Base-by-base conservation (phyloP, 192 early-diverging fungal species). In the Coemansia sp. region DNA sequence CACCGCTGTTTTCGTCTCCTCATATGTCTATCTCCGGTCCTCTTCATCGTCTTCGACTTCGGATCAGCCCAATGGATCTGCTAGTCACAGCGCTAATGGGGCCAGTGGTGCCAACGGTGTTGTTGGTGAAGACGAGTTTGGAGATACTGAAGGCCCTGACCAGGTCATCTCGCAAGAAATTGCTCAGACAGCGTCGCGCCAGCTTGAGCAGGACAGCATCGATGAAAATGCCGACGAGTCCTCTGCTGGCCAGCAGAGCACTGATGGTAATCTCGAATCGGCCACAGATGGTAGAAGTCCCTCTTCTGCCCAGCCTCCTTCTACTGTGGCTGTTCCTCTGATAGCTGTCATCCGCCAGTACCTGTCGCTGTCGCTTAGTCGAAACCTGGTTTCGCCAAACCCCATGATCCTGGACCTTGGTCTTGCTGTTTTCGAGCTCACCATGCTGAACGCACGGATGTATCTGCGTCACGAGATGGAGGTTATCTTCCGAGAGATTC, bases 401-500 rank as follows among this genome's bases (percentile, higher is more conserved):
- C 87, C 88, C 3, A 89, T 88, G 67, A 89, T 96, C 14, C 92
- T 93, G 63, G 92, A 94, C 48, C 84, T 92, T 33, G 89, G 88
- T 8, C 83, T 95, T 61, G 91, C 92, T 17, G 90, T 95, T 30
- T 92, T 96, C 63, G 93, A 90, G 77, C 89, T 89, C 60, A 82
- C 89, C 0, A 77, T 95, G 60, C 73, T 84, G 33, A 85, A 90
- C 14, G 65, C 94, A 60, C 80, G 92, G 25, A 71, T 73, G 20
- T 87, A 88, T 61, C 62, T 97, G 71, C 93, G 91, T 84, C 90
- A 88, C 82, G 95, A 97, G 66, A 85, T 93, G 22, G 91, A 92
- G 55, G 91, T 96, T 4, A 84, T 97, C 33, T 90, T 97, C 72
- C 90, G 91, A 32, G 94, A 95, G 66, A 92, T 97, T 38, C 78